These are phyloP conservation scores for Sanchytrium tribonematis DNA, from an alignment of 371 early-diverging fungal species.

Conservation along the genomic window DNA sequence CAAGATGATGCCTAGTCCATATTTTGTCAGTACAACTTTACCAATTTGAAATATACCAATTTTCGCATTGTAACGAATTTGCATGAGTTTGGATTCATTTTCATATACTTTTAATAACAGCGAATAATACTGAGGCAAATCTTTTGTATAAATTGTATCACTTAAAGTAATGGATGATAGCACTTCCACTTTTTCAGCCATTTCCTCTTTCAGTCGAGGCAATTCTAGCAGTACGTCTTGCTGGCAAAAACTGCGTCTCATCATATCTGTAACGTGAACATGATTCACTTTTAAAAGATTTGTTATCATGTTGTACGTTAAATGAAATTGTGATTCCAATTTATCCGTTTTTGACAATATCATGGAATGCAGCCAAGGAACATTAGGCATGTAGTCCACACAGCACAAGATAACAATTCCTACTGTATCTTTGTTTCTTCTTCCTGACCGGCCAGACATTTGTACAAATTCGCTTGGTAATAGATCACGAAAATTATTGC, in stretches of 20 bases:
- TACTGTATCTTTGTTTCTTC: slow-evolving; percentile 79
- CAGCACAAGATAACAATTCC: slow-evolving; percentile 70
- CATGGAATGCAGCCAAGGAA: slow-evolving; percentile 23
- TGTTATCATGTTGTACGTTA: slow-evolving; percentile 96
- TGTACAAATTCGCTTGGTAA: slow-evolving; percentile 92
- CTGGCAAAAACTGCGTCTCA: slow-evolving; percentile 88
- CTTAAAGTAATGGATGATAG: background rate
- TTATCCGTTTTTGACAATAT: slow-evolving; percentile 62
- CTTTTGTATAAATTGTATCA: background rate
- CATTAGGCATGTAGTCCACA: slow-evolving; percentile 10
- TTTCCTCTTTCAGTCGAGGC: slow-evolving; percentile 35
- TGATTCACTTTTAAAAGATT: slow-evolving; percentile 89
- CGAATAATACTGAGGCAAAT: background rate
- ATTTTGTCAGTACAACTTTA: background rate
- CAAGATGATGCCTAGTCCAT: no score
- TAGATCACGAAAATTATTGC: slow-evolving; percentile 47
- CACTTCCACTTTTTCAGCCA: slow-evolving; percentile 14
- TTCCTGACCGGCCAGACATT: slow-evolving; percentile 97
- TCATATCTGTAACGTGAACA: slow-evolving; percentile 89
- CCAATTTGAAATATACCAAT: background rate
- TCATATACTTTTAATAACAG: background rate
- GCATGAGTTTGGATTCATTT: background rate
- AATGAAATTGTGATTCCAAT: slow-evolving; percentile 79
- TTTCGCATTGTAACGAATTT: background rate
- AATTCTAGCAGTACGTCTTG: slow-evolving; percentile 43